Evolutionary conservation across 2,329 filamentous ascomycete species (phyloP), one percentile per base, ranked within the genome.

Genomic region (Ophiostoma ips): DNA sequence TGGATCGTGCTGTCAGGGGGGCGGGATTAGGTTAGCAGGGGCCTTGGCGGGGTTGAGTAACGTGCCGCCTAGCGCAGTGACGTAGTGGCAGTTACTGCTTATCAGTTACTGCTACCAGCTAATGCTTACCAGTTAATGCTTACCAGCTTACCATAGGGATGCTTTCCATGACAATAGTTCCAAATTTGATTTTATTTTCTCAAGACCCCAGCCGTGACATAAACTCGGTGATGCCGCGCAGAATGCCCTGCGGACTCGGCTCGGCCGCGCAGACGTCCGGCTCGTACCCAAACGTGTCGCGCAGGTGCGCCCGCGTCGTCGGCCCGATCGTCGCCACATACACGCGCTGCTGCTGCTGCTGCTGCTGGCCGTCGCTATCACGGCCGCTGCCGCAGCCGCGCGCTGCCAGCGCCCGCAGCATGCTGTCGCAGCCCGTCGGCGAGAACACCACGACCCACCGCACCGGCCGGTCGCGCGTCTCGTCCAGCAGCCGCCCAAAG

Each of bases 291-390:
- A 87, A 87, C 1, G 71, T 73, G 18, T 71, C 68, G 15, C 69
- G 62, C 41, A 98, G 67, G 65, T 87, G 81, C 57, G 88, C 80
- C 55, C 82, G 75, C 11, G 92, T 98, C 16, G 92, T 98, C 12
- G 92, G 90, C 1, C 92, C 92, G 64, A 98, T 98, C 0, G 89
- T 94, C 13, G 83, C 87, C 53, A 96, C 71, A 55, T 76, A 79
- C 1, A 24, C 24, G 8, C 24, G 24, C 8, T 28, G n/a, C n/a
- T n/a, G n/a, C n/a, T n/a, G n/a, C n/a, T n/a, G n/a, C n/a, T n/a
- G n/a, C n/a, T n/a, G 24, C 8, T 28, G 24, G 24, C 24, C 24
- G 24, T 28, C 8, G 24, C 24, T 28, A 8, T 28, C 24, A 8
- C 24, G 4, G 24, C 24, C 30, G 9, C 24, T 30, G 7, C 24